Evolutionary conservation across 2,329 filamentous ascomycete species (phyloP), one percentile per base, ranked within the genome.

Genomic region (Lecanicillium sp.): DNA sequence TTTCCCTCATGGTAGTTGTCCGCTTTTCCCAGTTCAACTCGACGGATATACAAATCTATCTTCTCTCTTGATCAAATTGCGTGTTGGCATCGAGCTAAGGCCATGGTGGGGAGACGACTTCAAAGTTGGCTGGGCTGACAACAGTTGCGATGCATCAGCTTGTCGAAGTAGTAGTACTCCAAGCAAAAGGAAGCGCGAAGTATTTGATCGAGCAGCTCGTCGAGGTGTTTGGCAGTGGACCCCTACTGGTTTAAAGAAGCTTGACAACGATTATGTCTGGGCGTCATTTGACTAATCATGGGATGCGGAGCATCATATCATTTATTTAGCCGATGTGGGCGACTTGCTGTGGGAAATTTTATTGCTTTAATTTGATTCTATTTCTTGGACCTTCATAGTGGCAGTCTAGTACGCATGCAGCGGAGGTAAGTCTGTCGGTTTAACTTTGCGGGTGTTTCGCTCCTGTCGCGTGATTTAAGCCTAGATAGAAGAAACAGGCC

Each of bases 71-170:
- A 56, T 66, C 29, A 59, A 52, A 4, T 46, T 64, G 13, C 61
- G 53, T 15, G 61, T 66, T 29, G 60, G 60, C 28, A 45, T 56
- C 17, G 51, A 64, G 19, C 48, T 62, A 18, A 57, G 60, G 39
- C 51, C 59, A 20, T 66, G 62, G 63, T 66, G 63, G 63, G 60
- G 53, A 18, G 63, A 66, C 37, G 62, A 66, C 41, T 53, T 66
- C 42, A 52, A 52, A 15, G 48, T 64, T 31, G 61, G 62, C 33
- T 66, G 63, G 63, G 62, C 49, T 14, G 60, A 66, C 46, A 66
- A 64, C 41, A 59, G 52, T 33, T 66, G 63, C 42, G 52, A 59
- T 17, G 61, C 63, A 31, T 55, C 57, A 6, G 46, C 45, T 30
- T 66, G 63, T 36, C 63, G 63, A 29, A 48, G 49, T 5, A 47